Base-by-base conservation (phyloP, 495 filamentous ascomycete species). In the Barbatosphaeria neglecta region DNA sequence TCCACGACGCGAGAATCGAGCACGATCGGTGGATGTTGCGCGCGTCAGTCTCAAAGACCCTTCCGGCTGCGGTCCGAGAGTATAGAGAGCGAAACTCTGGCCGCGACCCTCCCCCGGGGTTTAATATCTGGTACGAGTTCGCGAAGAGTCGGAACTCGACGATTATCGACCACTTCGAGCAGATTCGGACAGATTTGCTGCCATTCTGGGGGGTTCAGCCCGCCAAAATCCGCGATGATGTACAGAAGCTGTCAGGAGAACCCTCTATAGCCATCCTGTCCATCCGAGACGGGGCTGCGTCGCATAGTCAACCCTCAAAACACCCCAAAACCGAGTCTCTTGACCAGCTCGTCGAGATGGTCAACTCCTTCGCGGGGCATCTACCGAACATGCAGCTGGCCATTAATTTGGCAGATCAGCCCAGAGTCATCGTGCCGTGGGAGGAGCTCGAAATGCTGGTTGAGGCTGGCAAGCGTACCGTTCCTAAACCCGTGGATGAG, bases 351-450 rank as follows among this genome's bases (percentile, higher is more conserved):
- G 70, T 72, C 13, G 64, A 73, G 0, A 80, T 87, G 68, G 81
- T 89, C 37, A 69, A 79, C 28, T 64, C 72, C 1, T 90, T 90
- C 46, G 70, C 73, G n/a, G 52, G 82, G 48, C 70, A 82, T 52
- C 71, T 93, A 5, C 86, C 85, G 1, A 76, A 86, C 44, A 86
- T 93, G 84, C 82, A 87, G 48, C 63, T 93, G 28, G 81, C 83
- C 0, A 81, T 93, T 64, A 93, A 92, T 58, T 54, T 87, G 20
- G 77, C 86, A 37, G 83, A 89, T 52, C 75, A 85, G 51, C 84
- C 86, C n/a, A 72, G 85, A 13, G 74, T 90, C 5, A 70, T 87
- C 2, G 77, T 86, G 1, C 81, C 85, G 3, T 84, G 79, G 72
- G 74, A 80, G 44, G 74, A 77, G 15, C 58, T 74, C 9, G 46